Evolutionary conservation across 257 asterid species (phyloP).

Genomic region (Thymus mandschuricus): DNA sequence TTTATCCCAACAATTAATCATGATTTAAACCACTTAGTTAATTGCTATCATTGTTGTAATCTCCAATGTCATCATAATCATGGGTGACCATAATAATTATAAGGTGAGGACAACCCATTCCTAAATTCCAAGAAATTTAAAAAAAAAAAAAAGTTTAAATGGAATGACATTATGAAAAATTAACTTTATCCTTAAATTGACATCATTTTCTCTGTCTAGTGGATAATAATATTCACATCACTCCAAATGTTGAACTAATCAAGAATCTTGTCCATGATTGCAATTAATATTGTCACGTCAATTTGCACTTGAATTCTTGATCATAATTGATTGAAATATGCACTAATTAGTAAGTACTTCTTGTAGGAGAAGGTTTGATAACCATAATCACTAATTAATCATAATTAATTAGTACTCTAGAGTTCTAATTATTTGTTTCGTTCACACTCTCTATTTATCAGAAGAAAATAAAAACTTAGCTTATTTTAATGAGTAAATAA

Average conservation of each 20-base stretch:
- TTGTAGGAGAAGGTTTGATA: conserved; percentile 11
- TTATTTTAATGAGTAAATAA: neutral
- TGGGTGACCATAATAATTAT: conserved; percentile 2
- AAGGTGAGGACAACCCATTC: conserved; percentile 36
- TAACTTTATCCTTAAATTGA: conserved; percentile 25
- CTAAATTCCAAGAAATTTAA: conserved; percentile 36
- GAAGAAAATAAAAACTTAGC: neutral
- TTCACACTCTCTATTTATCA: neutral
- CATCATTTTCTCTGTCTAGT: neutral
- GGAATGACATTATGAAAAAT: conserved; percentile 10
- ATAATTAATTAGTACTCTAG: too few species aligned
- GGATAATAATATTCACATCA: neutral
- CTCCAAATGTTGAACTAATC: neutral
- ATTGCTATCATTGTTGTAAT: conserved; percentile 40
- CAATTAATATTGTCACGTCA: conserved; percentile 10
- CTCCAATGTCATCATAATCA: conserved; percentile 41
- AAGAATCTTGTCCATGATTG: conserved; percentile 21
- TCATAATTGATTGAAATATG: neutral
- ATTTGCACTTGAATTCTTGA: conserved; percentile 16
- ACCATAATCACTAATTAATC: conserved; percentile 7
- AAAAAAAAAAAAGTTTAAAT: conserved; percentile 26
- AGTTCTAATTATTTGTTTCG: neutral
- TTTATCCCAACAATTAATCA: conserved; percentile 11
- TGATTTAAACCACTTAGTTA: conserved; percentile 35
- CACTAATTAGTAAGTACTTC: neutral